Percentiles rank a stretch among this genome's conserved stretches.
phyloP scores from a whole-genome alignment of 2,329 filamentous ascomycete genomes.

The Blastomyces gilchristii region DNA sequence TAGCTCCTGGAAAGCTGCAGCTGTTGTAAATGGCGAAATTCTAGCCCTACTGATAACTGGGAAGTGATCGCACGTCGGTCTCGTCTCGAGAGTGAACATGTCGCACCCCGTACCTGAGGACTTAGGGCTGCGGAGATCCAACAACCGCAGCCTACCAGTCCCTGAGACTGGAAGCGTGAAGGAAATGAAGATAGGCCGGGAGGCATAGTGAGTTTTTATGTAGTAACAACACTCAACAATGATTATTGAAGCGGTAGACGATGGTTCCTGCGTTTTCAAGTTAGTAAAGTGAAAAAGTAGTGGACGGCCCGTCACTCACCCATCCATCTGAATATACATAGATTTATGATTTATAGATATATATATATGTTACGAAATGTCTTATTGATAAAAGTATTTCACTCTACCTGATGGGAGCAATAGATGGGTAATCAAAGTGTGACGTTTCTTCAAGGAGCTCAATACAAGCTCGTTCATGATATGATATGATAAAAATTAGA shows the following conservation, averaged over 20 bases:
- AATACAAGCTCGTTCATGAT: no score
- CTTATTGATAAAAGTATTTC: neutral
- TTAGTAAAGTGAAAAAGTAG: neutral
- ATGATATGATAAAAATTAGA: no score
- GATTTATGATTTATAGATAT: neutral
- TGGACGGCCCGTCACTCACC: neutral
- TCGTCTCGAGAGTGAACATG: neutral
- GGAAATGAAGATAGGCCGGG: neutral
- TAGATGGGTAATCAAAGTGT: no score
- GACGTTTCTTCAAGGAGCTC: no score
- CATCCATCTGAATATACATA: neutral
- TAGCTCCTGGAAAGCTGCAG: neutral
- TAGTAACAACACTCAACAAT: neutral
- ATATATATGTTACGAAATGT: neutral
- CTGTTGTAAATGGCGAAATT: neutral
- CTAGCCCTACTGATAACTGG: neutral
- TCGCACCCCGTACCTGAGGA: neutral
- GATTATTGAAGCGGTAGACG: neutral
- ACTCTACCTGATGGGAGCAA: no score
- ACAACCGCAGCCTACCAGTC: neutral
- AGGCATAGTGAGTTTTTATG: neutral
- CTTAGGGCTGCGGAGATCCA: neutral
- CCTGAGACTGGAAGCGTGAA: neutral
- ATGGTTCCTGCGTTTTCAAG: neutral
- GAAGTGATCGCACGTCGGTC: neutral